phyloP scores from a whole-genome alignment of 768 basidiomycete species.

The Candolleomyces aberdarensis region DNA sequence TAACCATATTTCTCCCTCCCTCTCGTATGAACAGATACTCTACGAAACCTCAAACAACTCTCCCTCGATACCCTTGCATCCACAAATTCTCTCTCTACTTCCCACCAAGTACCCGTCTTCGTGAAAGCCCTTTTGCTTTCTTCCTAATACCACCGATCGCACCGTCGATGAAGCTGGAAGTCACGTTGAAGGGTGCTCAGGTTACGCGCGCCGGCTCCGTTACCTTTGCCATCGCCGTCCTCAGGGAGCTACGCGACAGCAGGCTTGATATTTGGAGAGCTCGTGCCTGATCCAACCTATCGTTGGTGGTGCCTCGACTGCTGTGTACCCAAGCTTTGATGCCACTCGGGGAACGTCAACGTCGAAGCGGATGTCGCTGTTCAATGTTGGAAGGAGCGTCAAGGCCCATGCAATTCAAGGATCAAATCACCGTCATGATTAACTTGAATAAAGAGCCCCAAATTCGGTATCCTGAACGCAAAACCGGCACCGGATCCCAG shows the following conservation, averaged over 20 bases:
- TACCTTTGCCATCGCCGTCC: background rate
- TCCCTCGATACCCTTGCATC: slow-evolving; percentile 39
- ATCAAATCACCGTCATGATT: too few species aligned
- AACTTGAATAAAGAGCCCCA: too few species aligned
- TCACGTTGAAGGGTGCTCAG: background rate
- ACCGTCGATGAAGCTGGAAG: background rate
- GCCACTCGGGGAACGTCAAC: background rate
- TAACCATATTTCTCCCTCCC: too few species aligned
- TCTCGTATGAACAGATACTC: slow-evolving; percentile 22
- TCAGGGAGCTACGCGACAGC: background rate
- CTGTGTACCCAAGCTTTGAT: background rate
- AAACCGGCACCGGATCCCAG: too few species aligned
- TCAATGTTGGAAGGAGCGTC: too few species aligned
- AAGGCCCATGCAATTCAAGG: too few species aligned
- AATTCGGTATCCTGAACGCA: too few species aligned
- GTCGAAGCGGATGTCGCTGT: background rate
- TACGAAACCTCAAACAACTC: slow-evolving; percentile 35
- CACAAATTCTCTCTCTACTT: slow-evolving; percentile 22
- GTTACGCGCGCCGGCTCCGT: background rate
- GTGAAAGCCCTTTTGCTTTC: background rate
- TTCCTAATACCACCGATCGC: background rate
- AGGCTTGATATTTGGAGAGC: background rate
- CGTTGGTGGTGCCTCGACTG: background rate
- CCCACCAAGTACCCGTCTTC: slow-evolving; percentile 1
- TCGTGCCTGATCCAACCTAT: background rate